Evolutionary conservation across 805 yeast species (phyloP), one percentile per base, ranked within the genome.

Genomic region (Pichia membranifaciens): DNA sequence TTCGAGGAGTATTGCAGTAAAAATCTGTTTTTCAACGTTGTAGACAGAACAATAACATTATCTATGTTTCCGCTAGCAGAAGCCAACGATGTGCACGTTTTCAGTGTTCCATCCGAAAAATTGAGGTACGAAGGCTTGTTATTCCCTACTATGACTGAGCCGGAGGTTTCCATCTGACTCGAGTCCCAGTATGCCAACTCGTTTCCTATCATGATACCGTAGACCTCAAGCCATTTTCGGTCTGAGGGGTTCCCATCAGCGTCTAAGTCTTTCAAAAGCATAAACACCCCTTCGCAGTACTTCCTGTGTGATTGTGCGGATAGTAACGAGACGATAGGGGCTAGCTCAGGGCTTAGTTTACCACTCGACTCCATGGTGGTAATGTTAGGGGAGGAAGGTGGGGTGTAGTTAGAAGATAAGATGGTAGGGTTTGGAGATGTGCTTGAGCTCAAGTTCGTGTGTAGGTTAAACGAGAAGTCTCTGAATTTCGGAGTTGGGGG

Each of bases 181-280:
- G 88, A 87, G 61, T 89, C 89, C 97, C 98, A 93, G 52, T 87
- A 78, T 0, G 97, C 95, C 51, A 93, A 70, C 58, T 91, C 96
- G 49, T 87, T 87, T 18, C 99, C 99, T 4, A 87, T 80, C 37
- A 93, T 70, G 15, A 87, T 87, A 38, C 96, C 98, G 63, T 86
- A 93, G 21, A 90, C 96, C 67, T 93, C 96, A 46, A 76, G 74
- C 99, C 99, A 93, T 57, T 76, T 75, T 40, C 97, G 73, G 43
- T 83, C 86, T 0, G 84, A 81, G 0, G 96, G 90, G 47, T 82
- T 76, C 8, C 99, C 99, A 55, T 91, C 96, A 22, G 86, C 78
- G 58, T 82, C 81, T 55, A 86, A 68, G 56, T 85, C 91, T 55
- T 82, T 80, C 51, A 84, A 69, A 8, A 86, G 65, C 84, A 84